Evolutionary conservation across 306 rosid genomes (phyloP), one percentile per base, ranked within the genome.

Genomic region (Lupinus albus): DNA sequence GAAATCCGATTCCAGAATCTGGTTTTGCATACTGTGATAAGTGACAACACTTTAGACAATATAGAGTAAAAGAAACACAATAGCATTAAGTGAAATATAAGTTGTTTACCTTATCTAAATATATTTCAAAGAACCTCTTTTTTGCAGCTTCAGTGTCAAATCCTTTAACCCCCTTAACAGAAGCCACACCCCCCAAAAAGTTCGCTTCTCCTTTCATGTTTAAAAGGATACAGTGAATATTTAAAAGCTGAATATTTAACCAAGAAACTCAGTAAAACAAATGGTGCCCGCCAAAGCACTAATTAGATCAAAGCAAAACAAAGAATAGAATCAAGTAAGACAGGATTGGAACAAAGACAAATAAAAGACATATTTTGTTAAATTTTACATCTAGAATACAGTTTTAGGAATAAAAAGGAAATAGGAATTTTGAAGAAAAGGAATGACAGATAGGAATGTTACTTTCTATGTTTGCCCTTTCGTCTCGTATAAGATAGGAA

Each of bases 1-100:
- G 98, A 73, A 86, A 89, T 67, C 98, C 97, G 80, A 93, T 87
- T 83, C 94, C 94, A 5, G 98, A 86, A 76, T 89, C 80, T 71
- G 98, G 95, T 79, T 89, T 89, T 60, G 98, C 98, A 80, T 87
- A 93, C 98, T 92, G 77, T 62, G 30, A 25, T 65, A 89, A 68
- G 41, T 41, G 13, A 20, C 63, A 71, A 53, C 20, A 61, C 60
- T 20, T 74, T 54, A 75, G 69, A 8, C 45, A 14, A 65, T 7
- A 78, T 56, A 38, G 16, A 61, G 45, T 4, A 7, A 54, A 50
- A 61, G 11, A 48, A 47, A 21, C 5, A 57, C 65, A 66, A 75
- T 70, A 39, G 36, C 56, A 73, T 47, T 25, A 38, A 41, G 13
- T 45, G 74, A 59, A 41, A 56, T 65, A 66, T 15, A 66, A 30